Evolutionary conservation across 164 flowering plant genomes (phyloP).

Genomic region (Vitis cinerea): DNA sequence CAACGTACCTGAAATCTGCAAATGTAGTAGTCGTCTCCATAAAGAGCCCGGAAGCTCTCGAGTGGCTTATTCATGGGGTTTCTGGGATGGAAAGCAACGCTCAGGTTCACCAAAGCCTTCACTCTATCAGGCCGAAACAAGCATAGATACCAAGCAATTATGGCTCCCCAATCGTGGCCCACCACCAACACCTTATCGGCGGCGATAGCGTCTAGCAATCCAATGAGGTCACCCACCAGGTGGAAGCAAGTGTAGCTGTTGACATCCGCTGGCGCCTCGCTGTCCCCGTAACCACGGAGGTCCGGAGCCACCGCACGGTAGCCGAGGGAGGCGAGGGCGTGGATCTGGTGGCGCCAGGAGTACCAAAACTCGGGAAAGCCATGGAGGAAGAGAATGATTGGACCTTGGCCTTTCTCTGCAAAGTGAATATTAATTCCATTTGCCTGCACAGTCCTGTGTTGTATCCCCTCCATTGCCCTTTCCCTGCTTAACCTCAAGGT

Average conservation of each 20-base stretch:
- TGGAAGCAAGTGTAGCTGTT: constrained; percentile 45
- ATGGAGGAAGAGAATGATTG: constrained; percentile 51
- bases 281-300: constrained; percentile 58
- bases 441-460: constrained; percentile 33
- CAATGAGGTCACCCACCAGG: constrained; percentile 67
- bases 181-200: constrained; percentile 60
- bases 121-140: constrained; percentile 70
- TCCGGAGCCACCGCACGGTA: constrained; percentile 56
- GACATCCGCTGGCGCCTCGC: constrained; percentile 43
- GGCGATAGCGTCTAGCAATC: constrained; percentile 54
- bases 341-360: constrained; percentile 67
- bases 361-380: constrained; percentile 71
- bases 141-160: constrained; percentile 64
- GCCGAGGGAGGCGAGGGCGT: constrained; percentile 44
- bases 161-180: constrained; percentile 89
- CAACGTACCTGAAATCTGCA: constrained; percentile 69
- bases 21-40: constrained; percentile 74
- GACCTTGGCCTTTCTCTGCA: constrained; percentile 57
- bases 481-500: not conserved
- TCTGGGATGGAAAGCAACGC: constrained; percentile 52
- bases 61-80: constrained; percentile 43
- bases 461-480: constrained; percentile 29
- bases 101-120: constrained; percentile 70
- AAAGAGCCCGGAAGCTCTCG: constrained; percentile 31
- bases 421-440: constrained; percentile 61